Percentiles rank a stretch among this genome's conserved stretches.
Conservation (phyloP, 2,329 filamentous ascomycete genomes). For the Raffaelea deltoideospora region DNA sequence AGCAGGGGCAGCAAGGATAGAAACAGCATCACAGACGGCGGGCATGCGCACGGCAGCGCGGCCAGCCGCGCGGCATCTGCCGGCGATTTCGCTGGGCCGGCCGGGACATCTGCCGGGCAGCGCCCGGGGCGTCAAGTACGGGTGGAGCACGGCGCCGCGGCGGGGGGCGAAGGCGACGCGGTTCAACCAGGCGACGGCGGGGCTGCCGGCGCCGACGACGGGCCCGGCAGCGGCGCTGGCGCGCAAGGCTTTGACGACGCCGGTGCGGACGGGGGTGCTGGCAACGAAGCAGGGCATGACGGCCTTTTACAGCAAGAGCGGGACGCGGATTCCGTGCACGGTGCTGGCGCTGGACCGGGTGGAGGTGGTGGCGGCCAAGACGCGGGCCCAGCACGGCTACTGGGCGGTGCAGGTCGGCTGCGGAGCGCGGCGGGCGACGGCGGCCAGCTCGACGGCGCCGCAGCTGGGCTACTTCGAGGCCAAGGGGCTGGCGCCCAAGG, state of each 20-base stretch:
- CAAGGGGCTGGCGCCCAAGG: constrained; percentile 70
- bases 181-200: constrained; percentile 44
- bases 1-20: too few species aligned
- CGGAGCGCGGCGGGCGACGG: constrained; percentile 52
- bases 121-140: constrained; percentile 37
- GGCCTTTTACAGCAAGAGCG: constrained; percentile 68
- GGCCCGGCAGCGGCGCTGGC: constrained; percentile 45
- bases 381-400: constrained; percentile 67
- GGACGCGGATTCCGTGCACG: constrained; percentile 70
- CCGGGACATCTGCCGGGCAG: constrained; percentile 2
- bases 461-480: constrained; percentile 78
- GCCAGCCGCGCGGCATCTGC: constrained; percentile 8
- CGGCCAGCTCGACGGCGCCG: constrained; percentile 41
- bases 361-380: constrained; percentile 80
- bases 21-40: too few species aligned
- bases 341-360: constrained; percentile 87
- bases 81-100: too few species aligned
- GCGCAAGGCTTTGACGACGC: constrained; percentile 42
- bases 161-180: constrained; percentile 36
- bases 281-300: constrained; percentile 95
- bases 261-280: constrained; percentile 63
- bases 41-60: constrained; percentile 11
- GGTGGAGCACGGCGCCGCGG: constrained; percentile 38
- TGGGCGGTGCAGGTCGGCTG: constrained; percentile 83
- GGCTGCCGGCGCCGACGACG: constrained; percentile 39